These are phyloP conservation scores for Abrus precatorius DNA, from an alignment of 306 rosid species.

Conservation along the genomic window DNA sequence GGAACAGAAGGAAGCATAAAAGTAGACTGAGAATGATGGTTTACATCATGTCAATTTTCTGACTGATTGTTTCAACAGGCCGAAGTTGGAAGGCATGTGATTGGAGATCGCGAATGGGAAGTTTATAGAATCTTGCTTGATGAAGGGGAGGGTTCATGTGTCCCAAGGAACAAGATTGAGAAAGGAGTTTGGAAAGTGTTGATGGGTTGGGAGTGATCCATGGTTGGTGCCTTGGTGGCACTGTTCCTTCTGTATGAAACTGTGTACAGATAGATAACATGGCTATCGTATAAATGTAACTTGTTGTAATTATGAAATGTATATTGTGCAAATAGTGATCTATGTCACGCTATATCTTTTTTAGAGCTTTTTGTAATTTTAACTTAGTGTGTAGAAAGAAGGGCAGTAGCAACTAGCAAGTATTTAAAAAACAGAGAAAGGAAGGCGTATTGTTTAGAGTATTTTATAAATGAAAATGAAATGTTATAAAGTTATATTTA, in stretches of 20 bases:
- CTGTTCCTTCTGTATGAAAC: constrained; percentile 27
- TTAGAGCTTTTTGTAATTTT: constrained; percentile 24
- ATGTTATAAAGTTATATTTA: constrained; percentile 48
- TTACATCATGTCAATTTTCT: background rate
- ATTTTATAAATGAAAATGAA: constrained; percentile 43
- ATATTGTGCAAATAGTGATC: constrained; percentile 13
- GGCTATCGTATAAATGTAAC: constrained; percentile 46
- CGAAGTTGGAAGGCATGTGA: constrained; percentile 80
- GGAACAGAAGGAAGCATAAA: background rate
- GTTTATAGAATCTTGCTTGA: constrained; percentile 91
- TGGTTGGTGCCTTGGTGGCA: constrained; percentile 43
- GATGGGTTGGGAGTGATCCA: constrained; percentile 92
- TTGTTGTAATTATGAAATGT: constrained; percentile 42
- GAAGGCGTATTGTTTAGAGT: background rate
- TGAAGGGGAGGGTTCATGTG: constrained; percentile 69
- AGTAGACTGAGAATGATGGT: constrained; percentile 7
- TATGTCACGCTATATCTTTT: constrained; percentile 33
- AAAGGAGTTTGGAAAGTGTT: constrained; percentile 85
- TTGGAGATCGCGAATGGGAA: constrained; percentile 90
- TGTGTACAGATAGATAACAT: background rate
- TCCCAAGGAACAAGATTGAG: constrained; percentile 72
- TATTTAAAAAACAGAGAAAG: constrained; percentile 14
- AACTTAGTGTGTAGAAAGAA: constrained; percentile 49
- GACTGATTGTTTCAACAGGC: constrained; percentile 66
- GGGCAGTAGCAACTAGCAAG: constrained; percentile 32